Evolutionary conservation across 179 eudicot genomes (phyloP), one percentile per base, ranked within the genome.

Genomic region (Beta corolliflora): DNA sequence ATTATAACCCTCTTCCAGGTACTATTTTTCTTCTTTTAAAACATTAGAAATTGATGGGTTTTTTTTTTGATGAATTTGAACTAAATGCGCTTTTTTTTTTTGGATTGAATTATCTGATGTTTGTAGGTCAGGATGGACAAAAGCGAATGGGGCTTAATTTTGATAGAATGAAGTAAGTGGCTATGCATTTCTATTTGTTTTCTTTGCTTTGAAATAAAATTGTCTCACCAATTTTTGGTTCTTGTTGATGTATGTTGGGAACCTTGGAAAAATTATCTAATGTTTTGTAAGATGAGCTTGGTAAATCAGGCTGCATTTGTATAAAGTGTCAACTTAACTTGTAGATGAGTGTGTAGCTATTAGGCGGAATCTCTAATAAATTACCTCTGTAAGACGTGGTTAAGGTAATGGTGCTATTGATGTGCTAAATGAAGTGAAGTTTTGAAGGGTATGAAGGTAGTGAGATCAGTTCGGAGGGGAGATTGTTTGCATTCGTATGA

Each of bases 121-220:
- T 52, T 89, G 82, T 90, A 95, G 98, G 97, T 81, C 92, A 90
- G 84, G 98, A 95, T 89, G 95, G 95, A 31, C 94, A 93, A 31
- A 94, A 95, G 80, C 74, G 97, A 44, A 94, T 95, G 99, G 99
- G 99, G 76, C 89, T 95, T 79, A 94, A 94, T 78, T 95, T 95
- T 78, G 98, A 95, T 73, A 85, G 98, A 76, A 93, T 94, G 64
- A 95, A 95, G 97, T 95, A 88, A 92, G 97, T 85, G 9, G 73
- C 36, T 25, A 18, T 67, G 36, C 46, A 41, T 31, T 31, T 56
- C 11, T 13, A 5, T 16, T 31, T 76, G 3, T 10, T 79, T 36
- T 7, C 4, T n/a, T n/a, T n/a, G n/a, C n/a, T n/a, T n/a, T n/a
- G n/a, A n/a, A n/a, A n/a, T n/a, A n/a, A n/a, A n/a, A n/a, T n/a